Evolutionary conservation across 306 rosid genomes (phyloP).

Genomic region (Calophaca sinica): DNA sequence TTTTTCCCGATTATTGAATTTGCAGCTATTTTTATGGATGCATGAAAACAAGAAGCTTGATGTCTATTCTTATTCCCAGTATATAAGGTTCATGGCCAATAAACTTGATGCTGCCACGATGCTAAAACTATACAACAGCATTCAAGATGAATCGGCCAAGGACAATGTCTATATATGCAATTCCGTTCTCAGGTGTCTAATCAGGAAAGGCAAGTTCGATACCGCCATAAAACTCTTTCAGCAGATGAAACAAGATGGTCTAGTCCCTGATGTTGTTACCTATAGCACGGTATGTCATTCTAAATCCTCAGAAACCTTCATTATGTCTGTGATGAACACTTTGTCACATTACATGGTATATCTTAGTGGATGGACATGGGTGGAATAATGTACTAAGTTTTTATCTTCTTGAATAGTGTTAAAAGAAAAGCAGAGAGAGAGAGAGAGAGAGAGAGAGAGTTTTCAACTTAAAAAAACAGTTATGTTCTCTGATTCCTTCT

Average conservation of each 20-base stretch:
- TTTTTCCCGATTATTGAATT: constrained; percentile 31
- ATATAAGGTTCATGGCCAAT: constrained; percentile 72
- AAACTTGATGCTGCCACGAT: constrained; percentile 67
- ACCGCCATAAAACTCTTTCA: constrained; percentile 65
- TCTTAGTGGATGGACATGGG: too few relatives aligned
- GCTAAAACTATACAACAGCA: constrained; percentile 67
- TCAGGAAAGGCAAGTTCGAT: constrained; percentile 71
- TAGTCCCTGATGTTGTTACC: constrained; percentile 79
- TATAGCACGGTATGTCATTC: constrained; percentile 76
- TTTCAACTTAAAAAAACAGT: background rate
- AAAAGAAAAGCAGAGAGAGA: too few relatives aligned
- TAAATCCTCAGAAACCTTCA: constrained; percentile 6
- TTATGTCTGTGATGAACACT: background rate
- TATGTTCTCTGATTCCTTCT: background rate
- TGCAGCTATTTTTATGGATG: constrained; percentile 96
- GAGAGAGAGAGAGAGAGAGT: background rate
- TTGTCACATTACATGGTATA: too few relatives aligned
- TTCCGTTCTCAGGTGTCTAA: constrained; percentile 74
- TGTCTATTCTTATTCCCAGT: constrained; percentile 72
- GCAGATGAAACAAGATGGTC: constrained; percentile 82
- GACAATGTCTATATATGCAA: constrained; percentile 73
- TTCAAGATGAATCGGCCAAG: constrained; percentile 63
- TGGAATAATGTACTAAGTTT: too few relatives aligned
- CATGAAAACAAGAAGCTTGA: constrained; percentile 70
- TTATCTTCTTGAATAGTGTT: too few relatives aligned